Evolutionary conservation across 2,329 filamentous ascomycete species (phyloP).

Genomic region (Endoconidiophora laricicola): DNA sequence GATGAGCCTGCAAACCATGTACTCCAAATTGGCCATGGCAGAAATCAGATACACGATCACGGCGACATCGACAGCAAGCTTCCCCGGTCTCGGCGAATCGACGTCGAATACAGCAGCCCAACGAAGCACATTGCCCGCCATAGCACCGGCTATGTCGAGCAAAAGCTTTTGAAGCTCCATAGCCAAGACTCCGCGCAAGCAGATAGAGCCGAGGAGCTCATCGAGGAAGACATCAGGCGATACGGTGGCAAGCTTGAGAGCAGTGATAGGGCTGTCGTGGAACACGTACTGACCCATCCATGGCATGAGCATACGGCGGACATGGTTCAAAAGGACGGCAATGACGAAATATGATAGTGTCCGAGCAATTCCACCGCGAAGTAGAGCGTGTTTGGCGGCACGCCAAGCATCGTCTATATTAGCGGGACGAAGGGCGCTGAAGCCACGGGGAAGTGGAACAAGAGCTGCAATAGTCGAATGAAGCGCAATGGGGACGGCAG

Average conservation of each 20-base stretch:
- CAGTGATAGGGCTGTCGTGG: constrained; percentile 19
- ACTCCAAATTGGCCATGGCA: constrained; percentile 12
- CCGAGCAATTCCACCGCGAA: constrained; percentile 17
- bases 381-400: constrained; percentile 13
- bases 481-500: constrained; percentile 7
- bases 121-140: constrained; percentile 10
- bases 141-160: constrained; percentile 7
- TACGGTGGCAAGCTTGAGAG: constrained; percentile 22
- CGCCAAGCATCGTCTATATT: constrained; percentile 12
- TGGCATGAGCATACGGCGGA: constrained; percentile 21
- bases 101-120: constrained; percentile 12
- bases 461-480: constrained; percentile 8
- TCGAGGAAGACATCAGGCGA: constrained; percentile 23
- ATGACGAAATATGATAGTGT: constrained; percentile 18
- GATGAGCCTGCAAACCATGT: constrained; percentile 9
- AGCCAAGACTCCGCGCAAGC: constrained; percentile 6
- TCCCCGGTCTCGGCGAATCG: constrained; percentile 10
- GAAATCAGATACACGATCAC: constrained; percentile 11
- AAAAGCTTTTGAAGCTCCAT: constrained; percentile 15
- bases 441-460: constrained; percentile 4
- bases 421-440: constrained; percentile 5
- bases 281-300: constrained; percentile 18
- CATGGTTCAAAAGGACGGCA: constrained; percentile 25
- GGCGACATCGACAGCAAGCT: constrained; percentile 7
- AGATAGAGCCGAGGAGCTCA: constrained; percentile 15